Percentiles rank a stretch among this genome's conserved stretches.
Conservation (phyloP, 768 basidiomycete species). For the Phylloporus sp. region DNA sequence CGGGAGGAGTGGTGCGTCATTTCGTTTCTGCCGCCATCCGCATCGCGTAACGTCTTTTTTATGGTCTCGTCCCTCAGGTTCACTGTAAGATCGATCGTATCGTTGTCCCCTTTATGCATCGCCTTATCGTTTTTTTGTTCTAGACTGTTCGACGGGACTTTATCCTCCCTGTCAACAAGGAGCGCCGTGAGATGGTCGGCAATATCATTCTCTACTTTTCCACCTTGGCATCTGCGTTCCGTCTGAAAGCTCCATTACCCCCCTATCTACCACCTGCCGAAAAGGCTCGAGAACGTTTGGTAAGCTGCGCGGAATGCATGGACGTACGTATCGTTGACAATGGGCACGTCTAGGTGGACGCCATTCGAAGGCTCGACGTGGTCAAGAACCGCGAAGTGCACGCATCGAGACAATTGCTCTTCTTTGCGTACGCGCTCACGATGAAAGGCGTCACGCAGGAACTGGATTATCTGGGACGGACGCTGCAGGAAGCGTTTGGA, state of each 20-base stretch:
- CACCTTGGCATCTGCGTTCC: conserved; percentile 70
- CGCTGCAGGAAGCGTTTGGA: conserved; percentile 86
- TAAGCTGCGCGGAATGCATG: conserved; percentile 30
- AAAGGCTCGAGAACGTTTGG: conserved; percentile 72
- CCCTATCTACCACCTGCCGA: conserved; percentile 95
- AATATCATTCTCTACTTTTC: conserved; percentile 91
- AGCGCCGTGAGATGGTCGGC: conserved; percentile 91
- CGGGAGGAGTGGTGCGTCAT: conserved; percentile 80
- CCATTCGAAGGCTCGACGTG: conserved; percentile 79
- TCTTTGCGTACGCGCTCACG: conserved; percentile 89
- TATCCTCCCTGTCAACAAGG: conserved; percentile 83
- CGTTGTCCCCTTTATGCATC: neutral
- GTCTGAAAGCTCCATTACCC: conserved; percentile 87
- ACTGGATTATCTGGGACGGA: conserved; percentile 74
- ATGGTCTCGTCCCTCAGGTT: conserved; percentile 52
- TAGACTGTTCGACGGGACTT: conserved; percentile 83
- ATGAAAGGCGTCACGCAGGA: conserved; percentile 94
- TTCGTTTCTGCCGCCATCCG: neutral
- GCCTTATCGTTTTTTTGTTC: neutral
- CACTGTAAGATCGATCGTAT: conserved; percentile 45
- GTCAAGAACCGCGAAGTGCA: conserved; percentile 80
- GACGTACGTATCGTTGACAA: neutral
- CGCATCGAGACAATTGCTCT: conserved; percentile 80
- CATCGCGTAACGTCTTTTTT: neutral
- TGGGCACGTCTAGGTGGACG: conserved; percentile 82